Evolutionary conservation across 352 stramenopile genomes (phyloP).

Genomic region (Phytophthora rubi): DNA sequence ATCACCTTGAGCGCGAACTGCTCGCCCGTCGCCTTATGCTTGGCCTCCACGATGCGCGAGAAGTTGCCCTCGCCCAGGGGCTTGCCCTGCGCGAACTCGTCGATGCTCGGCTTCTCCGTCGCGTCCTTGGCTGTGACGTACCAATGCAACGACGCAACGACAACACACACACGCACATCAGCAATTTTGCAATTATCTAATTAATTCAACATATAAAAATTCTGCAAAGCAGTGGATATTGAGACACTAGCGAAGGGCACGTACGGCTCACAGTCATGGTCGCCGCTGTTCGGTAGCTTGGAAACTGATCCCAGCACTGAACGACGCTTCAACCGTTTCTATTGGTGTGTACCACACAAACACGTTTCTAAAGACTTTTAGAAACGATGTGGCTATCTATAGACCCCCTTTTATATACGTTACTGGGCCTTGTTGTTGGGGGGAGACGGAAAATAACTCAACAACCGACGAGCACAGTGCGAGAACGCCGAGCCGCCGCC

Average conservation of each 20-base stretch:
- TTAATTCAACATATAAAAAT: no score
- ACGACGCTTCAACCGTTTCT: constrained; percentile 24
- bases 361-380: background rate
- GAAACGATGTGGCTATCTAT: constrained; percentile 20
- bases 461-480: constrained; percentile 38
- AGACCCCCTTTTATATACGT: constrained; percentile 40
- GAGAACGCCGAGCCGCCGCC: constrained; percentile 37
- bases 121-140: constrained; percentile 65
- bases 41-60: constrained; percentile 90
- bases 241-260: background rate
- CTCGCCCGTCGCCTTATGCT: constrained; percentile 91
- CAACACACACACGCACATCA: background rate
- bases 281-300: background rate
- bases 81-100: constrained; percentile 72
- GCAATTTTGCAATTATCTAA: background rate
- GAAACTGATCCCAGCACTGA: background rate
- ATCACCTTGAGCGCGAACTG: constrained; percentile 97
- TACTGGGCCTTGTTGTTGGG: constrained; percentile 18
- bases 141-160: constrained; percentile 14
- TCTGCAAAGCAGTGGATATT: background rate
- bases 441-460: constrained; percentile 44
- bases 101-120: constrained; percentile 73
- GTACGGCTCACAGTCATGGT: background rate
- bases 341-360: constrained; percentile 11
- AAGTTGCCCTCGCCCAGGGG: constrained; percentile 94